Base-by-base conservation (phyloP, 208 protist genomes). In the Leishmania tarentolae region DNA sequence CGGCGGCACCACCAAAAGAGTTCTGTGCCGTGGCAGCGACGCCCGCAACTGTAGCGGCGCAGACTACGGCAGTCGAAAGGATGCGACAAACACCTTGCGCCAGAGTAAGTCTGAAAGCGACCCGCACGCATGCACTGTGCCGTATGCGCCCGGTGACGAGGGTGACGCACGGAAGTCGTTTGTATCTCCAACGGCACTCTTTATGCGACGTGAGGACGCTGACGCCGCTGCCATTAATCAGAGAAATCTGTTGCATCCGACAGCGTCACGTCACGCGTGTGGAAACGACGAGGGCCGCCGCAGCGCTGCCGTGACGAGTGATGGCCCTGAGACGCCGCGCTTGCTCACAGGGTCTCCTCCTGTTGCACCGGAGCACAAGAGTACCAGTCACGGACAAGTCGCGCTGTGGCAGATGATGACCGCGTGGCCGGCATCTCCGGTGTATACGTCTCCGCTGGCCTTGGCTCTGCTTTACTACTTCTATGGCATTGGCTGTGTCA, bases 401-500 rank as follows among this genome's bases (percentile, higher is more conserved):
- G 83, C 83, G 71, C 83, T 87, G 44, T 65, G 57, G 13, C 83
- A 84, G 75, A 83, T 84, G 13, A 52, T 87, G 21, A 50, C 59
- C 28, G 83, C 79, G 7, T 84, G 83, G 79, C 79, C 81, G 83
- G 79, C 83, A 13, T 84, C 24, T 42, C 42, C 66, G 15, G 42
- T 50, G 19, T 50, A 72, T n/a, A 50, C 42, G 21, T 72, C 66
- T 52, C 66, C 66, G 2, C 40, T 72, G 42, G 66, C 66, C 66
- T 21, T 72, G 42, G 19, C 42, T 24, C 42, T 50, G 17, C 17
- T 72, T 31, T 72, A 72, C 42, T 19, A n/a, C 42, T 42, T 72
- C 66, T 72, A 35, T 31, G 56, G 28, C 53, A 76, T 85, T 47
- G 77, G 78, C 68, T 79, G 82, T 75, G 66, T 78, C 19, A 65